A percentile compares a stretch with the other conserved stretches of the same genome.
Conservation (phyloP, 2,329 filamentous ascomycete species). For the Chrysoporthe deuterocubensis region DNA sequence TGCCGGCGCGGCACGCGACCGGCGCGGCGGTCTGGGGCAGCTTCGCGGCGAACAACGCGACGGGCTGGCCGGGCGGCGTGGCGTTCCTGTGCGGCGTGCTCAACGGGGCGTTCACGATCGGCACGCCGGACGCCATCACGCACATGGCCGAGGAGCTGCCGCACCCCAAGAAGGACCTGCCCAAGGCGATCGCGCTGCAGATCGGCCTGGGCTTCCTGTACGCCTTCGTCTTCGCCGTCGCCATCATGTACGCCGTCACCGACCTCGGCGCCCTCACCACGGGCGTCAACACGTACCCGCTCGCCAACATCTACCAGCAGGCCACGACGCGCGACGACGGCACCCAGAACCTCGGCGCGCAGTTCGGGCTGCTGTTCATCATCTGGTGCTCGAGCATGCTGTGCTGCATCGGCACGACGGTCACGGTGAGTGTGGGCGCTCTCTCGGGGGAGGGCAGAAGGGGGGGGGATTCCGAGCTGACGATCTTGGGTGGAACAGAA, state of each 20-base stretch:
- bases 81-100: conserved; percentile 68
- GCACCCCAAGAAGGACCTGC: conserved; percentile 50
- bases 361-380: conserved; percentile 62
- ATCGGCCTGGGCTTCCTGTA: conserved; percentile 49
- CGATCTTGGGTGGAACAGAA: conserved; percentile 18
- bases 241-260: conserved; percentile 58
- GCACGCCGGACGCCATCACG: conserved; percentile 65
- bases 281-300: conserved; percentile 59
- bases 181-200: conserved; percentile 54
- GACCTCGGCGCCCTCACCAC: conserved; percentile 57
- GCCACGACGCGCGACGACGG: conserved; percentile 52
- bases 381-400: conserved; percentile 55
- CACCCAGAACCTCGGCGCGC: conserved; percentile 52
- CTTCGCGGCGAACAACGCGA: conserved; percentile 52
- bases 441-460: too few species aligned
- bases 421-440: conserved; percentile 43
- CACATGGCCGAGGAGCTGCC: conserved; percentile 66
- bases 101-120: conserved; percentile 69
- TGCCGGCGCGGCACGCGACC: conserved; percentile 56
- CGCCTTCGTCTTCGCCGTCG: conserved; percentile 57
- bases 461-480: too few species aligned
- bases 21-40: conserved; percentile 58
- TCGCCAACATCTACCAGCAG: conserved; percentile 66
- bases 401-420: conserved; percentile 54
- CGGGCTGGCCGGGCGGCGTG: conserved; percentile 61